These are phyloP conservation scores for Skeletonema costatum DNA, from an alignment of 108 stramenopile species.

Conservation along the genomic window DNA sequence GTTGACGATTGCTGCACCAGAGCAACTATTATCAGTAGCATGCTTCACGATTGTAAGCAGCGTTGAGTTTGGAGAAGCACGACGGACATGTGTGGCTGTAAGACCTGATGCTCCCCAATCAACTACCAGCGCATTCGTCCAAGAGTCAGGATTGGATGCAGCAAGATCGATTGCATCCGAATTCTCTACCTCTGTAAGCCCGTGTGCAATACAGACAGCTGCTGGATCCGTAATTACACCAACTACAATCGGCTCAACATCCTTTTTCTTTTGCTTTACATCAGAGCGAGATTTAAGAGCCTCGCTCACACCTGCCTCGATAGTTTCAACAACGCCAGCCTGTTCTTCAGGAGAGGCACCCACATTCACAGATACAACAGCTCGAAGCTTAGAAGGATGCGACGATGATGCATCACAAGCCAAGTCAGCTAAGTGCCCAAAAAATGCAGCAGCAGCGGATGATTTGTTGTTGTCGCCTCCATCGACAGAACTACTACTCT, in stretches of 20 bases:
- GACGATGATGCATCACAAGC: slow-evolving; percentile 56
- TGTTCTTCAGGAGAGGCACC: slow-evolving; percentile 39
- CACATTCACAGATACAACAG: slow-evolving; percentile 48
- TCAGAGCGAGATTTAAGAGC: slow-evolving; percentile 27
- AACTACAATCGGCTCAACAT: slow-evolving; percentile 26
- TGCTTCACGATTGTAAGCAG: slow-evolving; percentile 34
- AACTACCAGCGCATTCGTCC: slow-evolving; percentile 58
- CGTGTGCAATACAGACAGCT: slow-evolving; percentile 59
- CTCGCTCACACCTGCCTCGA: slow-evolving; percentile 41
- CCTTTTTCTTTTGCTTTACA: slow-evolving; percentile 42
- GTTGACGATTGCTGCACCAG: slow-evolving; percentile 36
- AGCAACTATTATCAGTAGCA: slow-evolving; percentile 36
- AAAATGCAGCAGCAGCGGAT: slow-evolving; percentile 45
- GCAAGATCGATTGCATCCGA: slow-evolving; percentile 29
- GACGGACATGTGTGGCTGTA: slow-evolving; percentile 52
- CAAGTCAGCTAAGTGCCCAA: slow-evolving; percentile 48
- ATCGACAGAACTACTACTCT: slow-evolving; percentile 20
- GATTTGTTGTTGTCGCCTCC: slow-evolving; percentile 20
- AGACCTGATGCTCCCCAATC: slow-evolving; percentile 76
- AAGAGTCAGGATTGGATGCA: slow-evolving; percentile 22
- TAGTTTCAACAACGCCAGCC: slow-evolving; percentile 33
- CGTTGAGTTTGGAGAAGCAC: slow-evolving; percentile 30
- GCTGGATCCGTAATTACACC: slow-evolving; percentile 55
- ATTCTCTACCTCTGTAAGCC: slow-evolving; percentile 44
- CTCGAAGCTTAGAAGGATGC: slow-evolving; percentile 48